These are phyloP conservation scores for Diplosphaera chodatii DNA, from an alignment of 139 green algal species.

Conservation along the genomic window DNA sequence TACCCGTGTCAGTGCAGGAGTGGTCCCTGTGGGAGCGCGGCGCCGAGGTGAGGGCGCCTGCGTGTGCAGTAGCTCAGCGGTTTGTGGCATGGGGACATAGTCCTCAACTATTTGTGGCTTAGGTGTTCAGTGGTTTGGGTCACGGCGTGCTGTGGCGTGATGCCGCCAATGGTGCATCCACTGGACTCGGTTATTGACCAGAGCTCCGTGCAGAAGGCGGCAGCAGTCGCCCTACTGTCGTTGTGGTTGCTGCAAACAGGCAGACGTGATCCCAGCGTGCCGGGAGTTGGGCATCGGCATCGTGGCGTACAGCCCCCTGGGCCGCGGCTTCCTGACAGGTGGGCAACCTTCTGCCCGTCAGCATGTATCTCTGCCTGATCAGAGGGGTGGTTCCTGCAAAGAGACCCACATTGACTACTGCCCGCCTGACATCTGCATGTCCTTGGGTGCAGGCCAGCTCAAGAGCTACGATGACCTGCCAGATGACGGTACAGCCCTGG, in stretches of 20 bases:
- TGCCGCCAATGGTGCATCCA: too few relatives aligned
- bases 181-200: not conserved
- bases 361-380: too few relatives aligned
- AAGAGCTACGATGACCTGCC: not conserved
- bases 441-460: not conserved
- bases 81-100: too few relatives aligned
- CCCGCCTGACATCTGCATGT: too few relatives aligned
- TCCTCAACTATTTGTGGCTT: too few relatives aligned
- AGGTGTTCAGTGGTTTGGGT: too few relatives aligned
- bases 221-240: too few relatives aligned
- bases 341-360: too few relatives aligned
- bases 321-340: slow-evolving; percentile 58
- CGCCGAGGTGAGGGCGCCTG: slow-evolving; percentile 32
- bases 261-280: slow-evolving; percentile 44
- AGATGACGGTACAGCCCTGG: not conserved
- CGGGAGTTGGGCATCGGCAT: slow-evolving; percentile 65
- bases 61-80: not conserved
- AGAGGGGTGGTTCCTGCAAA: too few relatives aligned
- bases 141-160: too few relatives aligned
- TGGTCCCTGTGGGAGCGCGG: slow-evolving; percentile 53
- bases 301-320: slow-evolving; percentile 65
- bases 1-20: slow-evolving; percentile 57
- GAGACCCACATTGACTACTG: too few relatives aligned
- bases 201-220: too few relatives aligned
- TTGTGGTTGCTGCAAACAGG: slow-evolving; percentile 11